Evolutionary conservation across 192 early-diverging fungal species (phyloP).

Genomic region (Gonapodya sp.): DNA sequence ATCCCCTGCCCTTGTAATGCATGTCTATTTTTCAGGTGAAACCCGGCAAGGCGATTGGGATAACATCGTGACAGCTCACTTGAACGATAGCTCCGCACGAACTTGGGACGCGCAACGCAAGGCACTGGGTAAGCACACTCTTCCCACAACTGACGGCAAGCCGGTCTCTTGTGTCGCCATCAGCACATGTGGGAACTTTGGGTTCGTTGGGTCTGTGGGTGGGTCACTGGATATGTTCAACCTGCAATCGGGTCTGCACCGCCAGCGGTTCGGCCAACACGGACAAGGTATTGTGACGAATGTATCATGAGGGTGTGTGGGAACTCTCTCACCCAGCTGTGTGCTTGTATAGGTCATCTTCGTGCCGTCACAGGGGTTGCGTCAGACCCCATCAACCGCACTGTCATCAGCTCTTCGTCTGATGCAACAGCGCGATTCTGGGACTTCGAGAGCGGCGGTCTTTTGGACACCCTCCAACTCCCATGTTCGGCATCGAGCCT

Average conservation of each 20-base stretch:
- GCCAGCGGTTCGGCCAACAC: constrained; percentile 51
- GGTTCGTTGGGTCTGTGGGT: constrained; percentile 65
- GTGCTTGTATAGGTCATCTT: constrained; percentile 43
- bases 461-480: constrained; percentile 55
- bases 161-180: constrained; percentile 57
- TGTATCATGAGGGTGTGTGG: constrained; percentile 9
- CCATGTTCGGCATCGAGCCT: constrained; percentile 53
- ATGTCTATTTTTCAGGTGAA: constrained; percentile 34
- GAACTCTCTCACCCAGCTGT: not conserved
- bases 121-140: constrained; percentile 57
- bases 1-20: constrained; percentile 68
- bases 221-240: constrained; percentile 86
- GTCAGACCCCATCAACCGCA: constrained; percentile 61
- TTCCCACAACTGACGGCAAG: constrained; percentile 52
- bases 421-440: constrained; percentile 72
- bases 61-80: constrained; percentile 81
- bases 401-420: constrained; percentile 64
- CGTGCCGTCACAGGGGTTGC: constrained; percentile 75
- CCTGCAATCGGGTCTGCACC: constrained; percentile 82
- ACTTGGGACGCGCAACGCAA: constrained; percentile 78
- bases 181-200: constrained; percentile 89
- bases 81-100: constrained; percentile 57
- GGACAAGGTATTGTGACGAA: constrained; percentile 19
- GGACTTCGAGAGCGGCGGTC: constrained; percentile 62
- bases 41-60: constrained; percentile 77